phyloP scores from a whole-genome alignment of 202 grass and related monocot species.

The Bolboschoenoplectus hybrid region DNA sequence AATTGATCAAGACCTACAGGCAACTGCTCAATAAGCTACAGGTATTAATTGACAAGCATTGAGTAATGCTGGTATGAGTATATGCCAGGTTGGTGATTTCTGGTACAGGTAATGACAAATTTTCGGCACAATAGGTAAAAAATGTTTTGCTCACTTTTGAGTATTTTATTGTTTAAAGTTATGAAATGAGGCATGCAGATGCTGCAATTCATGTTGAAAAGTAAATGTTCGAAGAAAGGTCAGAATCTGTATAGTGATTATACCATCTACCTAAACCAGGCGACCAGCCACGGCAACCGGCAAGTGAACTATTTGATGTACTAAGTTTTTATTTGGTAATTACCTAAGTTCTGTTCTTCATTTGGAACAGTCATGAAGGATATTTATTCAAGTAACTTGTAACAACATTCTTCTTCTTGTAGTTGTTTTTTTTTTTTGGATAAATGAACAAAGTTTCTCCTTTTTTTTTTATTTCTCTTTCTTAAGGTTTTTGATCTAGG shows the following conservation, averaged over 20 bases:
- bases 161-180: neutral
- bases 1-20: slow-evolving; percentile 74
- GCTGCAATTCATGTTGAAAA: slow-evolving; percentile 1
- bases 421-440: slow-evolving; percentile 27
- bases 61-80: slow-evolving; percentile 6
- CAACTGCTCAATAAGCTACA: slow-evolving; percentile 80
- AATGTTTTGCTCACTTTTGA: slow-evolving; percentile 9
- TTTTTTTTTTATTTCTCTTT: slow-evolving; percentile 16
- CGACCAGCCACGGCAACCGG: neutral
- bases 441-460: neutral
- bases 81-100: slow-evolving; percentile 12
- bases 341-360: neutral
- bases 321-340: neutral
- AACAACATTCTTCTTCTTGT: neutral
- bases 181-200: slow-evolving; percentile 25
- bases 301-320: slow-evolving; percentile 11
- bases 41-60: slow-evolving; percentile 46
- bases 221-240: neutral
- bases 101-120: neutral
- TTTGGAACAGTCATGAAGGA: neutral
- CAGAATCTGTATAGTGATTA: slow-evolving; percentile 1
- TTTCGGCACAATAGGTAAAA: slow-evolving; percentile 28
- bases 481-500: slow-evolving; percentile 87
- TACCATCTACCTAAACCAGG: neutral
- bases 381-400: slow-evolving; percentile 12